Evolutionary conservation across 169 alveolate genomes (phyloP).

Genomic region (Perkinsus marinus): DNA sequence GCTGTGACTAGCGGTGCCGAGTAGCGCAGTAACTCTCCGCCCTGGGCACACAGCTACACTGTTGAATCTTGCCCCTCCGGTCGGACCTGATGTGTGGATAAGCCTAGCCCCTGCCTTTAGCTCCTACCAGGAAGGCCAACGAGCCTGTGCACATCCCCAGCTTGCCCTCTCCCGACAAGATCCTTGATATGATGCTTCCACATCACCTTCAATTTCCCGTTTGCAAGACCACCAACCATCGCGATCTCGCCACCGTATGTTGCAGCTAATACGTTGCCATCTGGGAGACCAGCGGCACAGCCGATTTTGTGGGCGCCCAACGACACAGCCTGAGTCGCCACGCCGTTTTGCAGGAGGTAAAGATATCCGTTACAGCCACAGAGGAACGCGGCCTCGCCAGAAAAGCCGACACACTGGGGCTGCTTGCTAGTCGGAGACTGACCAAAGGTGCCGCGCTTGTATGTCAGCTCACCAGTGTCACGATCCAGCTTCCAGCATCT

Average conservation of each 20-base stretch:
- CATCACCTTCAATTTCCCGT: background rate
- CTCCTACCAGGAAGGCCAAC: background rate
- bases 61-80: background rate
- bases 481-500: background rate
- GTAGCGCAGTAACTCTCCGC: background rate
- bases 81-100: background rate
- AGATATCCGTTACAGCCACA: background rate
- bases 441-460: background rate
- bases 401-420: background rate
- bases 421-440: background rate
- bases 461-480: background rate
- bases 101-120: background rate
- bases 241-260: background rate
- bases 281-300: background rate
- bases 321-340: background rate
- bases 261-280: background rate
- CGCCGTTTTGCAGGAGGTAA: background rate
- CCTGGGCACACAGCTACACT: background rate
- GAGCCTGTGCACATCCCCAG: background rate
- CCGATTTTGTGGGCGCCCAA: background rate
- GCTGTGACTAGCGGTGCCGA: background rate
- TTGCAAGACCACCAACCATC: background rate
- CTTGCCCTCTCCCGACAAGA: background rate
- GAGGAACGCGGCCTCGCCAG: background rate
- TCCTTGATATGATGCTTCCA: background rate